Base-by-base conservation (phyloP, 805 yeast species). In the Ogataea dorogensis region DNA sequence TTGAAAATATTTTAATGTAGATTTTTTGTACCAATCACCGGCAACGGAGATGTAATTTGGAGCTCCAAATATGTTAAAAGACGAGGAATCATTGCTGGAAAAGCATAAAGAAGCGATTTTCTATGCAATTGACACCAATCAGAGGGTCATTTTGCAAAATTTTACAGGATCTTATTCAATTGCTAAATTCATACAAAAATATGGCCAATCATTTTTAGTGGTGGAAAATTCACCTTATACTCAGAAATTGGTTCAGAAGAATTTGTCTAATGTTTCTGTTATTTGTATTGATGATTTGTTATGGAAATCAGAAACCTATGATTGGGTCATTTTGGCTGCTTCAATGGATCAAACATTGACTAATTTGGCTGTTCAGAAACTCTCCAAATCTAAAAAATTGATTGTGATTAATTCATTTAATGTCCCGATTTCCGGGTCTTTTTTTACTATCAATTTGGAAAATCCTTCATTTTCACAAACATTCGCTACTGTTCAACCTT, bases 191-290 rank as follows among this genome's bases (percentile, higher is more conserved):
- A 36, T 46, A 28, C 21, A n/a, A 7, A 19, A 28, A 15, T 30
- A 35, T 23, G 23, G 42, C 22, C 20, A 20, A 13, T 24, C 28
- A 3, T 20, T 46, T 14, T 13, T 14, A 8, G 43, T 33, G 16
- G 33, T 43, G 11, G 50, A 46, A 23, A 33, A 26, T 26, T 46
- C 46, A 9, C 16, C 24, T 18, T 36, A 40, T 24, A 33, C 44
- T 8, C 29, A 31, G 11, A 24, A 36, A 5, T 24, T 46, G 18
- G 37, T 40, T 21, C 15, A 20, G 10, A 34, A 31, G 25, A 28
- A 13, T 22, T 15, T 35, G 13, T 13, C 33, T 2, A n/a, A 14
- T 4, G 7, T 29, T 5, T 5, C 14, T 7, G 30, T 29, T 5
- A 10, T 20, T 5, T 11, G 17, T 25, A 15, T 35, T 9, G 33